Conservation (phyloP, 2,329 filamentous ascomycete species). For the Bimuria novae-zelandiae region DNA sequence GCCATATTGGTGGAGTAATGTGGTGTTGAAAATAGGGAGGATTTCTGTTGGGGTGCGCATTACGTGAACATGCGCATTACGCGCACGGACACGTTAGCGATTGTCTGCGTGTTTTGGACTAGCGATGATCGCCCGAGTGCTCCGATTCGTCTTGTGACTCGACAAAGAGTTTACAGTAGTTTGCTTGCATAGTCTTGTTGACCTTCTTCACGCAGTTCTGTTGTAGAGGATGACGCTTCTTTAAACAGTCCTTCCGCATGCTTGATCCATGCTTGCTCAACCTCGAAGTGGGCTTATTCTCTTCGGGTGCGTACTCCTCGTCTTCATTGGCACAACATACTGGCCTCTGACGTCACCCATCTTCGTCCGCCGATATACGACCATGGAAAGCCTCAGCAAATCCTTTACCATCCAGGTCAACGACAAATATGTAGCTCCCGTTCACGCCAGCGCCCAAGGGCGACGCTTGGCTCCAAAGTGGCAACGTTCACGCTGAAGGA, state of each 20-base stretch:
- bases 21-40: too few species aligned
- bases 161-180: too few species aligned
- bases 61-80: too few species aligned
- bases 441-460: conserved; percentile 16
- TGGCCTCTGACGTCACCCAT: not conserved
- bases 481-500: conserved; percentile 31
- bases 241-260: too few species aligned
- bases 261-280: not conserved
- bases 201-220: not conserved
- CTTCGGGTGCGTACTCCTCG: not conserved
- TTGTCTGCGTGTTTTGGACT: not conserved
- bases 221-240: too few species aligned
- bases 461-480: conserved; percentile 22
- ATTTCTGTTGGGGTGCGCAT: too few species aligned
- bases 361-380: conserved; percentile 1
- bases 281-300: not conserved
- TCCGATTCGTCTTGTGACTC: too few species aligned
- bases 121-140: not conserved
- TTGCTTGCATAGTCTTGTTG: not conserved
- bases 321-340: not conserved
- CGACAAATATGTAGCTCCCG: conserved; percentile 23
- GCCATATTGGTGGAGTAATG: too few species aligned
- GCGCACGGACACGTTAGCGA: too few species aligned
- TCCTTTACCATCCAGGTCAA: conserved; percentile 33
- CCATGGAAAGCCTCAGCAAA: conserved; percentile 28